Percentiles rank a stretch among this genome's conserved stretches.
Evolutionary conservation across 495 filamentous ascomycete genomes (phyloP).

Genomic region (Podospora fimiseda): DNA sequence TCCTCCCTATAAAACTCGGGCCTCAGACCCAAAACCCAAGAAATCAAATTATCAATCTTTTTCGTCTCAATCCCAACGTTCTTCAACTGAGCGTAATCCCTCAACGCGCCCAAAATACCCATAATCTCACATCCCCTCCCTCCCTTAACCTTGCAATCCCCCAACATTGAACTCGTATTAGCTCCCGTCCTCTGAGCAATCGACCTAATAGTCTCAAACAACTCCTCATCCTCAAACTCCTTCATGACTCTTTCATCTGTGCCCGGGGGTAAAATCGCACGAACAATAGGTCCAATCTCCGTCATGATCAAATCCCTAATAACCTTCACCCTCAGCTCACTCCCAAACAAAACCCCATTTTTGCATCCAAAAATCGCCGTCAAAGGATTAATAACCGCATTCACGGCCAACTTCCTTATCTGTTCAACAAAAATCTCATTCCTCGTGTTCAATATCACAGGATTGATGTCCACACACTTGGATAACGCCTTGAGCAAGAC

Average conservation of each 20-base stretch:
- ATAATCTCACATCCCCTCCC: not conserved
- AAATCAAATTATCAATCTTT: not conserved
- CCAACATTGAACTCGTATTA: not conserved
- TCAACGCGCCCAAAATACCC: not conserved
- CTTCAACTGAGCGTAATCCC: not conserved
- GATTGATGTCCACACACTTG: not conserved
- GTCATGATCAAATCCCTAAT: not conserved
- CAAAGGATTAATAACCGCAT: slow-evolving; percentile 74
- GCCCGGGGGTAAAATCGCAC: not conserved
- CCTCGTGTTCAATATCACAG: slow-evolving; percentile 22
- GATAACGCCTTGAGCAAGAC: slow-evolving; percentile 16
- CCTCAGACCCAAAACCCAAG: not conserved
- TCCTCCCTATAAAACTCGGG: not conserved
- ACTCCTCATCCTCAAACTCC: not conserved
- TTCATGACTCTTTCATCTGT: not conserved
- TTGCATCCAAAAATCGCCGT: slow-evolving; percentile 64
- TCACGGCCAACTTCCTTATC: slow-evolving; percentile 61
- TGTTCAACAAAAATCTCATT: slow-evolving; percentile 36
- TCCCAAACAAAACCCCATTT: slow-evolving; percentile 63
- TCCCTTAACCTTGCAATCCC: not conserved
- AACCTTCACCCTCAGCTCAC: not conserved
- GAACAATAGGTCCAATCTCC: not conserved
- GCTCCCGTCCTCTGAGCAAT: not conserved
- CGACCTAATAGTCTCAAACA: not conserved
- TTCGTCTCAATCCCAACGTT: not conserved